Conservation (phyloP, 148 eudicot genomes). For the Amaranthus palmeri region DNA sequence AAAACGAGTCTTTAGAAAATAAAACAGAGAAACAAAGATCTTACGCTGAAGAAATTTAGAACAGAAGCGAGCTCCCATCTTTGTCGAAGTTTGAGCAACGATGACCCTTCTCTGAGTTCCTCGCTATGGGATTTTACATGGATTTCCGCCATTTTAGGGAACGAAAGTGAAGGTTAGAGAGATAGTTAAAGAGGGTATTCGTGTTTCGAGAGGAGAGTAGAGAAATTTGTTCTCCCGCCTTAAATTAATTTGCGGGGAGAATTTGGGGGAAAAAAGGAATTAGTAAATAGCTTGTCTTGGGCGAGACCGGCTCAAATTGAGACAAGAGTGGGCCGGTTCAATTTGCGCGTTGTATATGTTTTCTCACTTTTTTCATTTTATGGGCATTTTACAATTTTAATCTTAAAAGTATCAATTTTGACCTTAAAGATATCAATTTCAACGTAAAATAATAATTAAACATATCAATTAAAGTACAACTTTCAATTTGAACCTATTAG, state of each 20-base stretch:
- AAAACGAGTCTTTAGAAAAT: not conserved
- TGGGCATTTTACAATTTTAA: too few species aligned
- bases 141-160: slow-evolving; percentile 15
- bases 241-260: slow-evolving; percentile 11
- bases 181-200: slow-evolving; percentile 13
- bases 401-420: too few species aligned
- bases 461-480: too few species aligned
- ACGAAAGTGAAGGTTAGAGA: slow-evolving; percentile 1
- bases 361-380: too few species aligned
- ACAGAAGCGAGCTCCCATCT: slow-evolving; percentile 85
- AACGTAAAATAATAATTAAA: too few species aligned
- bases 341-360: too few species aligned
- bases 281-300: too few species aligned
- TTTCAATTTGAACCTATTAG: too few species aligned
- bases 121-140: not conserved
- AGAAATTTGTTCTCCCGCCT: slow-evolving; percentile 28
- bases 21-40: slow-evolving; percentile 4
- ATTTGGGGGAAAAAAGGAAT: not conserved
- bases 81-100: slow-evolving; percentile 40
- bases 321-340: too few species aligned
- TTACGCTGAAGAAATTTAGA: slow-evolving; percentile 57
- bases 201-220: not conserved
- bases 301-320: too few species aligned
- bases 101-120: slow-evolving; percentile 21
- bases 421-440: too few species aligned